phyloP scores from a whole-genome alignment of 2,329 filamentous ascomycete genomes.

The Aureobasidium sp. region DNA sequence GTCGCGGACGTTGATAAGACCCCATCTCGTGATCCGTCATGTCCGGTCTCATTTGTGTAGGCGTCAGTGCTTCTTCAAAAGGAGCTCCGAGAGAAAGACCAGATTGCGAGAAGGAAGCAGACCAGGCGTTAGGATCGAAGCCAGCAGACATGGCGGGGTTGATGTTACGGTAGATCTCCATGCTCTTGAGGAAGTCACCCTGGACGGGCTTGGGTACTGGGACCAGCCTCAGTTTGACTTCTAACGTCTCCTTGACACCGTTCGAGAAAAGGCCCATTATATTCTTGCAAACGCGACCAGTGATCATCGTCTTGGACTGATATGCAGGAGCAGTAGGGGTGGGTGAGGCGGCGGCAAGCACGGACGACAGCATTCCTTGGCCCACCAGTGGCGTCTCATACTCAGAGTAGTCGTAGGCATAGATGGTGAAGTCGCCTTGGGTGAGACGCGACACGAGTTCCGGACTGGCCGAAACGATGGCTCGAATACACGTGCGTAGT shows the following conservation, averaged over 20 bases:
- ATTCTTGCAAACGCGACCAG: constrained; percentile 83
- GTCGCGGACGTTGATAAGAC: constrained; percentile 1
- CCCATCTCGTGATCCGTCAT: constrained; percentile 2
- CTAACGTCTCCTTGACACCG: constrained; percentile 76
- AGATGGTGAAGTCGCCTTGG: constrained; percentile 80
- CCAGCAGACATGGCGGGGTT: constrained; percentile 50
- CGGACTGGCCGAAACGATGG: constrained; percentile 70
- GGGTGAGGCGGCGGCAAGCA: constrained; percentile 54
- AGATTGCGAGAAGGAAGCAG: constrained; percentile 43
- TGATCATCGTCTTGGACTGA: constrained; percentile 65
- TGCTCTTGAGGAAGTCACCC: constrained; percentile 51
- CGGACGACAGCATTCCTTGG: constrained; percentile 88
- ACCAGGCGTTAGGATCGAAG: constrained; percentile 70
- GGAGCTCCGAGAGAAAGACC: constrained; percentile 10
- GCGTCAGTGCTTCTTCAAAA: constrained; percentile 5
- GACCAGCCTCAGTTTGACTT: constrained; percentile 83
- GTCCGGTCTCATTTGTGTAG: neutral
- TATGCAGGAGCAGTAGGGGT: constrained; percentile 47
- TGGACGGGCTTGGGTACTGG: constrained; percentile 60
- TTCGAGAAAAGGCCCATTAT: constrained; percentile 74
- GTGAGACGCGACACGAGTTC: constrained; percentile 68
- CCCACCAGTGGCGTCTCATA: constrained; percentile 87
- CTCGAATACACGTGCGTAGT: constrained; percentile 76
- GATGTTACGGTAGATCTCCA: constrained; percentile 52
- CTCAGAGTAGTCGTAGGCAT: constrained; percentile 94